A percentile compares a stretch with the other conserved stretches of the same genome.
phyloP scores from a whole-genome alignment of 306 rosid genomes.

The Trichosanthes cucumerina region DNA sequence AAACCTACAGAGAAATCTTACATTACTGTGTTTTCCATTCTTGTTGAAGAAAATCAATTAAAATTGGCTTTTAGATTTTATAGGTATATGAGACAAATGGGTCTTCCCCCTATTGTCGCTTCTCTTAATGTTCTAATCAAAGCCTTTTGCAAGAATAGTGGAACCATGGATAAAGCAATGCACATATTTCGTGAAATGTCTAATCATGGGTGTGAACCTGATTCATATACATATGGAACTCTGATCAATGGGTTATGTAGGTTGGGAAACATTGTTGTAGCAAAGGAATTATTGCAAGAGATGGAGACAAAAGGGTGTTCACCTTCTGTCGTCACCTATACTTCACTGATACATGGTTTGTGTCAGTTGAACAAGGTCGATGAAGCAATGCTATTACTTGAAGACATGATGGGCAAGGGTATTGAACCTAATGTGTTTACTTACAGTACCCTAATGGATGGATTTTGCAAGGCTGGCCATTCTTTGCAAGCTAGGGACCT shows the following conservation, averaged over 20 bases:
- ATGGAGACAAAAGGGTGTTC: slow-evolving; percentile 50
- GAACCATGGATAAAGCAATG: slow-evolving; percentile 59
- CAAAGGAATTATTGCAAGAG: slow-evolving; percentile 60
- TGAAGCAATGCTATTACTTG: slow-evolving; percentile 51
- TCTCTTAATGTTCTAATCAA: slow-evolving; percentile 78
- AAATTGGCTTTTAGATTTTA: slow-evolving; percentile 60
- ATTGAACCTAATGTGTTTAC: slow-evolving; percentile 77
- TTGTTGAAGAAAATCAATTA: slow-evolving; percentile 74
- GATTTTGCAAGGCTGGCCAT: slow-evolving; percentile 66
- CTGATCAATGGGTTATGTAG: slow-evolving; percentile 70
- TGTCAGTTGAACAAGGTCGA: slow-evolving; percentile 51
- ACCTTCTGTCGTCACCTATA: slow-evolving; percentile 72
- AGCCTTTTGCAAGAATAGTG: slow-evolving; percentile 70
- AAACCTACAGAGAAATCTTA: slow-evolving; percentile 50
- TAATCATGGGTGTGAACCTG: slow-evolving; percentile 56
- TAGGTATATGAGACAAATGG: slow-evolving; percentile 53
- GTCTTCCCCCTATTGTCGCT: slow-evolving; percentile 48
- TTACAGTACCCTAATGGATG: slow-evolving; percentile 69
- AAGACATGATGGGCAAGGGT: slow-evolving; percentile 51
- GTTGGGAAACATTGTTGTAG: slow-evolving; percentile 48
- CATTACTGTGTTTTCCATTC: slow-evolving; percentile 54
- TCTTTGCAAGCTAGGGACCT: slow-evolving; percentile 57
- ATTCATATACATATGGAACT: slow-evolving; percentile 86
- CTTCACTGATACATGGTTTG: slow-evolving; percentile 68
- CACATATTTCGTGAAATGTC: slow-evolving; percentile 68